Base-by-base conservation (phyloP, 2,329 filamentous ascomycete species). In the Metarhizium brunneum region DNA sequence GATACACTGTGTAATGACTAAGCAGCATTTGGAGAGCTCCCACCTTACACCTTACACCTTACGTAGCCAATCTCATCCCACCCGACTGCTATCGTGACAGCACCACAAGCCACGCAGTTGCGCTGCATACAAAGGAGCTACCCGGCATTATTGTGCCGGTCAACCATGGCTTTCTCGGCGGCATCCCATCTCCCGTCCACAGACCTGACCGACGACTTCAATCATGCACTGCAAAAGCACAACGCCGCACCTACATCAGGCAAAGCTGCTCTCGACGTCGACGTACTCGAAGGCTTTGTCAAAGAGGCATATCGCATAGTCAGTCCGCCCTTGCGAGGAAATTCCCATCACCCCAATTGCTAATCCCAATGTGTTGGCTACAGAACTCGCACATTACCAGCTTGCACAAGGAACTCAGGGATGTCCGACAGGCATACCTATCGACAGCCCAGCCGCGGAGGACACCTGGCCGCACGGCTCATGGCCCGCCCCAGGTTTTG, bases 251-350 rank as follows among this genome's bases (percentile, higher is more conserved):
- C 76, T 7, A 76, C 79, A 64, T 49, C 64, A 66, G 59, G 76
- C 76, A 60, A 74, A 69, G 56, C 63, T 76, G 51, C 32, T 13
- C 53, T 62, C 4, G 58, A 62, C 42, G 42, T 56, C 35, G 74
- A 80, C 61, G 78, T 72, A 62, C 80, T 94, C 52, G 89, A 96
- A 68, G 87, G 88, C 64, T 99, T 97, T 68, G 76, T 97, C 38
- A 91, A 92, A 67, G 92, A 97, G 73, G 94, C 94, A 54, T 94
- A 95, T 73, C 84, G 87, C 68, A 96, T 97, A 70, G 92, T 95
- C 75, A 65, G 80, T 70, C 59, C 63, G 61, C 13, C 16, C 58
- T 61, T 53, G 50, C 45, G 20, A 45, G 43, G 8, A 13, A 30
- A 32, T 8, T 30, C 16, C 8, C n/a, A 18, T 25, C 11, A 18